Percentiles rank a stretch among this genome's conserved stretches.
Conservation (phyloP, 768 basidiomycete species). For the Suillus fuscotomentosus region DNA sequence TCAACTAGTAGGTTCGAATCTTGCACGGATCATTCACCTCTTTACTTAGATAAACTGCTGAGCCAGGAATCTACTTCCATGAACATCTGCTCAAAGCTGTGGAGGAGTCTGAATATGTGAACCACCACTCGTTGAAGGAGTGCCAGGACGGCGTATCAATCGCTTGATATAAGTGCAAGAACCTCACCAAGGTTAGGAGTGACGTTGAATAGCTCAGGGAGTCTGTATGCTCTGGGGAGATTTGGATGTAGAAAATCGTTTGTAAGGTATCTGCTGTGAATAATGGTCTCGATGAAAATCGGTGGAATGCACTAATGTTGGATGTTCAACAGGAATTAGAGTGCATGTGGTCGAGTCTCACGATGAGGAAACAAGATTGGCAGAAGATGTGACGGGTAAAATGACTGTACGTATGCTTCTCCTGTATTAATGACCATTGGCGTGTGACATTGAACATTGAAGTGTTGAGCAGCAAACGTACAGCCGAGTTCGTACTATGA, state of each 20-base stretch:
- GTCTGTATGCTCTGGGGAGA: constrained; percentile 68
- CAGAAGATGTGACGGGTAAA: not conserved
- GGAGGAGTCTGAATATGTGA: not conserved
- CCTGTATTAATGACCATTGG: not conserved
- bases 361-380: not conserved
- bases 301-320: not conserved
- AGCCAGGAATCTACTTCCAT: constrained; percentile 88
- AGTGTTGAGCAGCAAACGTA: too few species aligned
- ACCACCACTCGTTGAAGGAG: constrained; percentile 68
- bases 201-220: constrained; percentile 78
- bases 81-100: constrained; percentile 49
- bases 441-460: too few species aligned
- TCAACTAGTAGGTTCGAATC: constrained; percentile 52
- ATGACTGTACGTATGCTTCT: not conserved
- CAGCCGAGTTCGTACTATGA: too few species aligned
- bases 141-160: constrained; percentile 88
- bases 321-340: not conserved
- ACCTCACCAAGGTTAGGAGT: constrained; percentile 81
- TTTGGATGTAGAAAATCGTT: constrained; percentile 14
- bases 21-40: constrained; percentile 4
- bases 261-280: not conserved
- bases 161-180: constrained; percentile 70
- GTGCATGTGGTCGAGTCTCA: not conserved
- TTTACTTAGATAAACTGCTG: constrained; percentile 62
- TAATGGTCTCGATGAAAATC: not conserved